A percentile compares a stretch with the other conserved stretches of the same genome.
phyloP scores from a whole-genome alignment of 2,329 filamentous ascomycete species.

The Aureobasidium vineae region DNA sequence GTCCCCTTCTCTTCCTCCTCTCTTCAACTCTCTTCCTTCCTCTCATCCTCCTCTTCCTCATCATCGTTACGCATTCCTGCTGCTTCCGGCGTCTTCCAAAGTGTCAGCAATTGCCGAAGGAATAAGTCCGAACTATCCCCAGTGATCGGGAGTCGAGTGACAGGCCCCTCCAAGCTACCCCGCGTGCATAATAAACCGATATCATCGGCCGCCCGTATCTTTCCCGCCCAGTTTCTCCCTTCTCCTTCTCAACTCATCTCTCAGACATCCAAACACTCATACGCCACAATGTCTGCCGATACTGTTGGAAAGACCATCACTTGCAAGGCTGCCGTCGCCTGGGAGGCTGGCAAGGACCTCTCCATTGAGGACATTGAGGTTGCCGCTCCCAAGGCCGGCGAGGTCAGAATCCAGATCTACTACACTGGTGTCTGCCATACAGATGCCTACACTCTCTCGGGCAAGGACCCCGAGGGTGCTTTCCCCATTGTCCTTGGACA shows the following conservation, averaged over 20 bases:
- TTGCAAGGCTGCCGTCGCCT: slow-evolving; percentile 88
- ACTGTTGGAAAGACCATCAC: slow-evolving; percentile 79
- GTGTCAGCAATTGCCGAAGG: slow-evolving; percentile 11
- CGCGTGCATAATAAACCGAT: slow-evolving; percentile 25
- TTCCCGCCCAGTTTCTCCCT: slow-evolving; percentile 20
- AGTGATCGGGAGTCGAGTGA: slow-evolving; percentile 12
- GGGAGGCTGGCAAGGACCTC: slow-evolving; percentile 90
- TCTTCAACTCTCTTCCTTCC: not conserved
- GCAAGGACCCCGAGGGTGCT: slow-evolving; percentile 94
- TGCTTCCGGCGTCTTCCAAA: not conserved
- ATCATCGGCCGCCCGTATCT: slow-evolving; percentile 25
- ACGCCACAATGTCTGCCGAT: slow-evolving; percentile 50
- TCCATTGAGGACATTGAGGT: slow-evolving; percentile 92
- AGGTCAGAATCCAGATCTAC: slow-evolving; percentile 95
- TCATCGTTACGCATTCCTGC: not conserved
- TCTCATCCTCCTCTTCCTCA: not conserved
- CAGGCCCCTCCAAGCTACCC: slow-evolving; percentile 26
- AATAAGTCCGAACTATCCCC: slow-evolving; percentile 24
- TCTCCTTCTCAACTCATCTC: slow-evolving; percentile 21
- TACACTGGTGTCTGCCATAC: slow-evolving; percentile 99
- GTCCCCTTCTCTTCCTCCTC: slow-evolving; percentile 11
- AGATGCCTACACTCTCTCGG: slow-evolving; percentile 93
- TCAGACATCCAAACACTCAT: slow-evolving; percentile 23
- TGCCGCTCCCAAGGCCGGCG: slow-evolving; percentile 79
- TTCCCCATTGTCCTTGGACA: slow-evolving; percentile 88